Conservation (phyloP, 768 basidiomycete genomes). For the Mycena alexandri region DNA sequence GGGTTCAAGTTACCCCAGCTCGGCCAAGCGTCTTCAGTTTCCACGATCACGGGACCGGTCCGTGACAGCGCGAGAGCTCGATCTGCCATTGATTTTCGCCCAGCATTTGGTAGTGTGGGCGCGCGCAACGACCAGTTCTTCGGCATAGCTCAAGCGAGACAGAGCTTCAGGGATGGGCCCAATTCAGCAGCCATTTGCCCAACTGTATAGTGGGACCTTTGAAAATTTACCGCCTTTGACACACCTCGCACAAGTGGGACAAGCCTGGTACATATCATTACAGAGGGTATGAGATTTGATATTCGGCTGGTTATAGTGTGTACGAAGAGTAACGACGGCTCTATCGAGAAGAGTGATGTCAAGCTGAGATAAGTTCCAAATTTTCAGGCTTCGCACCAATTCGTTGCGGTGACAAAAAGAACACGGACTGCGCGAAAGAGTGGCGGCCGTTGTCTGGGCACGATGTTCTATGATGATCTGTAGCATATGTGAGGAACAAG, state of each 20-base stretch:
- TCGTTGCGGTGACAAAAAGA: conserved; percentile 34
- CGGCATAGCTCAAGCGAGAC: conserved; percentile 16
- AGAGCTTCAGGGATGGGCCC: conserved; percentile 36
- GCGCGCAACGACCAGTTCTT: too few species aligned
- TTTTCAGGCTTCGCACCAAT: not conserved
- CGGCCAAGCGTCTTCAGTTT: too few species aligned
- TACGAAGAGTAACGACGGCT: conserved; percentile 5
- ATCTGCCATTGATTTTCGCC: too few species aligned
- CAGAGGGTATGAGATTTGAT: conserved; percentile 27
- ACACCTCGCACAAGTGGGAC: conserved; percentile 22
- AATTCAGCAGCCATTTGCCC: conserved; percentile 42
- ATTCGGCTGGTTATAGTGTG: conserved; percentile 11
- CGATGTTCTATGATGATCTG: conserved; percentile 31
- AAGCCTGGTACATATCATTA: conserved; percentile 9
- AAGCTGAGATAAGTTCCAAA: not conserved
- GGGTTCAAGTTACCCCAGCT: too few species aligned
- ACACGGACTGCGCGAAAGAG: conserved; percentile 4
- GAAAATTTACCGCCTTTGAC: conserved; percentile 21
- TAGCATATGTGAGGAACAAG: not conserved
- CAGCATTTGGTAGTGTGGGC: too few species aligned
- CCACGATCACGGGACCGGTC: too few species aligned
- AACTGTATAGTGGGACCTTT: conserved; percentile 31
- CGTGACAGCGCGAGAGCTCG: too few species aligned
- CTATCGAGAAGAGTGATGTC: conserved; percentile 12
- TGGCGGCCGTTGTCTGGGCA: too few species aligned